A percentile compares a stretch with the other conserved stretches of the same genome.
Evolutionary conservation across 208 protist genomes (phyloP).

Genomic region (Acanthamoeba triangularis): DNA sequence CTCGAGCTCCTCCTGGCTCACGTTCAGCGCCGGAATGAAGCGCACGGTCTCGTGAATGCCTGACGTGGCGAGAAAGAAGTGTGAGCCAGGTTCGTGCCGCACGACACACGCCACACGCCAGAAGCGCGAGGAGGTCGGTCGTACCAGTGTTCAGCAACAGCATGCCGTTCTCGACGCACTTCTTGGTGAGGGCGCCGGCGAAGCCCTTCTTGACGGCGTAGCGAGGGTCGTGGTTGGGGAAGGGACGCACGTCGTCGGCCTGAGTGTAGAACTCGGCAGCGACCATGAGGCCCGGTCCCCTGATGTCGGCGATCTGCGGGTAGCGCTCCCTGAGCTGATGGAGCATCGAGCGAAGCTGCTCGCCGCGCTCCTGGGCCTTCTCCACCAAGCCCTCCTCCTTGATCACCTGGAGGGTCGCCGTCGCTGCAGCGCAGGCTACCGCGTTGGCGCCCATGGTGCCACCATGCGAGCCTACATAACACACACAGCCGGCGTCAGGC

Average conservation of each 20-base stretch:
- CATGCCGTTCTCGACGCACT: constrained; percentile 67
- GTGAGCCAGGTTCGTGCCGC: background rate
- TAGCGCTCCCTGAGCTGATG: constrained; percentile 13
- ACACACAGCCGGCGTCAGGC: background rate
- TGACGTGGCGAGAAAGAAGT: background rate
- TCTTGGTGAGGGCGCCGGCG: constrained; percentile 67
- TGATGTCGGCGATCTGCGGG: constrained; percentile 78
- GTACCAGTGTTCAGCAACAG: constrained; percentile 76
- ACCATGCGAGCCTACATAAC: constrained; percentile 61
- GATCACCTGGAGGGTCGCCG: constrained; percentile 87
- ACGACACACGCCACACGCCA: background rate
- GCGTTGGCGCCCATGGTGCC: constrained; percentile 89
- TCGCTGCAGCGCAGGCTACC: constrained; percentile 88
- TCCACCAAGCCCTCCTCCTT: constrained; percentile 87
- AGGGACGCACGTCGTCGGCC: constrained; percentile 54
- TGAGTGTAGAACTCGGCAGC: constrained; percentile 80
- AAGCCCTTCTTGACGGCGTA: constrained; percentile 71
- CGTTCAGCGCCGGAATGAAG: constrained; percentile 85
- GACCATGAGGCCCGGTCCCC: constrained; percentile 84
- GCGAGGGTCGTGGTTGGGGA: constrained; percentile 27
- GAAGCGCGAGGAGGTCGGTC: background rate
- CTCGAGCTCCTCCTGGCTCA: constrained; percentile 78
- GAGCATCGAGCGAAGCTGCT: constrained; percentile 79
- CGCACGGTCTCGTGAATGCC: constrained; percentile 83
- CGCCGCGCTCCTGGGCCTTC: constrained; percentile 79